Conservation (phyloP, 2,329 filamentous ascomycete genomes). For the Trichophyton benhamiae region DNA sequence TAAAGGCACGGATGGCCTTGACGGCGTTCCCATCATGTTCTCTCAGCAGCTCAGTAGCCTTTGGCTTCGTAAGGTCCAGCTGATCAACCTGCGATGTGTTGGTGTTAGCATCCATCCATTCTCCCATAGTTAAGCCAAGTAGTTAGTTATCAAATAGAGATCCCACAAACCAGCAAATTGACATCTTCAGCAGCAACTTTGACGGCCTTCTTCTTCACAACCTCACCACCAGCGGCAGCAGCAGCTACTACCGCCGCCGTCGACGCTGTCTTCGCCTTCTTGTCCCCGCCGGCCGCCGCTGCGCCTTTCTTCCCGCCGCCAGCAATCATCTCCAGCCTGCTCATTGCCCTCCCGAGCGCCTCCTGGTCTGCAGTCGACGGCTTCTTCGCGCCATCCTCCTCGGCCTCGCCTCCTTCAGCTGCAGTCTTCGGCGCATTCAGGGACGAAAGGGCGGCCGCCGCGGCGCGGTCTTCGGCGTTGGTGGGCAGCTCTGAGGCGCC, state of each 20-base stretch:
- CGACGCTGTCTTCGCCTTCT: not conserved
- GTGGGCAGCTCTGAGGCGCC: constrained; percentile 27
- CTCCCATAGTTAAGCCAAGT: not conserved
- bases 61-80: constrained; percentile 35
- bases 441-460: constrained; percentile 38
- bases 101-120: not conserved
- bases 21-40: constrained; percentile 34
- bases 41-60: constrained; percentile 37
- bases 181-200: constrained; percentile 38
- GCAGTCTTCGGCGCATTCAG: constrained; percentile 30
- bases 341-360: constrained; percentile 40
- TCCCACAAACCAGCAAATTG: constrained; percentile 31
- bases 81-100: constrained; percentile 28
- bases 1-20: constrained; percentile 32
- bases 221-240: constrained; percentile 12
- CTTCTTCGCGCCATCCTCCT: constrained; percentile 17
- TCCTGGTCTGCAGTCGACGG: constrained; percentile 34
- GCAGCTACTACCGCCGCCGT: not conserved
- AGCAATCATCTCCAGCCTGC: constrained; percentile 34
- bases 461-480: constrained; percentile 40
- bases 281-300: constrained; percentile 16
- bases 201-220: constrained; percentile 26
- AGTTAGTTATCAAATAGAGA: not conserved
- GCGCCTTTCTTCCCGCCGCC: constrained; percentile 17
- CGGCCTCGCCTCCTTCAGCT: constrained; percentile 21